Base-by-base conservation (phyloP, 2,329 filamentous ascomycete species). In the Pezizomycotina sp. region DNA sequence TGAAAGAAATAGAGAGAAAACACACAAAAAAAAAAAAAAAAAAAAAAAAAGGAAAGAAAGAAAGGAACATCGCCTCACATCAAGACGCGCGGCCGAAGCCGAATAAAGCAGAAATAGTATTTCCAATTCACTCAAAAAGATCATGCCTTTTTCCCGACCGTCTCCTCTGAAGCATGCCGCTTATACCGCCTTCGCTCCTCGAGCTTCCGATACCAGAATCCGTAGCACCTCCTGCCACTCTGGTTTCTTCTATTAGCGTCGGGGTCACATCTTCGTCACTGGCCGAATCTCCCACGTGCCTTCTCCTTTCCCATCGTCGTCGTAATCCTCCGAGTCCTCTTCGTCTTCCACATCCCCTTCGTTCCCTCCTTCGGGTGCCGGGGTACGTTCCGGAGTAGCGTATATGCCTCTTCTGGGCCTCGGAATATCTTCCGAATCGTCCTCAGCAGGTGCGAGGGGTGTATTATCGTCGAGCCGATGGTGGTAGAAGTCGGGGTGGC, bases 401-500 rank as follows among this genome's bases (percentile, higher is more conserved):
- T 44, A 44, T 4, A 44, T 31, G 18, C 41, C 41, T 26, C 39
- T 24, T 21, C 41, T 25, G 15, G 41, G 41, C 18, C 36, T 36
- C 26, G 41, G 41, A 23, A 44, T 44, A 15, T 44, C 41, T 27
- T 44, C 41, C n/a, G 41, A 44, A 20, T 44, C 41, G 24, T 44
- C 41, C 19, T 44, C 41, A 21, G 31, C 33, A 8, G 41, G 36
- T 10, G 36, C 41, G 16, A 44, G 30, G 41, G 41, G 27, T 44
- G 41, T 9, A 44, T 15, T 15, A 25, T 15, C 31, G 35, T 24
- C 29, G 22, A 6, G 36, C 34, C 9, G 40, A 29, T 36, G 27
- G 36, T 23, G 32, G n/a, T 30, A 19, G 29, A 33, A 13, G 9
- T 21, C 12, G 23, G 8, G 12, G 32, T 14, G 15, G 20, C 33